Conservation (phyloP, 169 alveolate species). For the Babesia ovis region DNA sequence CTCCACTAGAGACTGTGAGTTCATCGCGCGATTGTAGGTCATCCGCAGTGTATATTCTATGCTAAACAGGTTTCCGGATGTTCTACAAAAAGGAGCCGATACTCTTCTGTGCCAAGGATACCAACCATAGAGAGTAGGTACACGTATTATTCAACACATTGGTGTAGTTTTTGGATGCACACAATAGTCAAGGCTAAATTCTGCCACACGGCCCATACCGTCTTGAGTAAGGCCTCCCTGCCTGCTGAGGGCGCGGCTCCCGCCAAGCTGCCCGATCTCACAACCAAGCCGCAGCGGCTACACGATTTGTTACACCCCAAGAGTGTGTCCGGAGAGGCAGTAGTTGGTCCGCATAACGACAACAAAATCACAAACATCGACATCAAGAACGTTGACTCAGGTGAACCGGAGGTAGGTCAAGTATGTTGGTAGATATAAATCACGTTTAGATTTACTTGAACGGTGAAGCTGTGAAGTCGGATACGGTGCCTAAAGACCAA, state of each 20-base stretch:
- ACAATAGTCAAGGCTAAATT: slow-evolving; percentile 56
- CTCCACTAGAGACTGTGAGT: slow-evolving; percentile 55
- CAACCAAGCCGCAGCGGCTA: slow-evolving; percentile 43
- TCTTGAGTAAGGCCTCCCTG: slow-evolving; percentile 19
- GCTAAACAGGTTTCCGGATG: slow-evolving; percentile 37
- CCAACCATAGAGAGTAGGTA: slow-evolving; percentile 52
- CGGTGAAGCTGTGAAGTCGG: slow-evolving; percentile 43
- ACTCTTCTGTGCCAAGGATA: slow-evolving; percentile 53
- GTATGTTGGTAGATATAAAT: neutral
- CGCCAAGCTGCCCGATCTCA: slow-evolving; percentile 36
- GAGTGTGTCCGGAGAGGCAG: slow-evolving; percentile 12
- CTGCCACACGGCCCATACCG: slow-evolving; percentile 57
- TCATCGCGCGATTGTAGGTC: slow-evolving; percentile 52
- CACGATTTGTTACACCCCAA: slow-evolving; percentile 18
- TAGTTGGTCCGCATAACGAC: slow-evolving; percentile 24
- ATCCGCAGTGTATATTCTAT: neutral
- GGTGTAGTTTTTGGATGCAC: slow-evolving; percentile 46
- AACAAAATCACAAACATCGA: slow-evolving; percentile 49
- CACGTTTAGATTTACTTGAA: slow-evolving; percentile 21
- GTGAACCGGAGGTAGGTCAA: slow-evolving; percentile 50
- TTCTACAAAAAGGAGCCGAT: slow-evolving; percentile 48
- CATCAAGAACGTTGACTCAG: slow-evolving; percentile 44
- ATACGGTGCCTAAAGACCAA: neutral
- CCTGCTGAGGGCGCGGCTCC: slow-evolving; percentile 24
- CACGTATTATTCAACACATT: neutral